phyloP scores from a whole-genome alignment of 2,329 filamentous ascomycete species.

The Arachnomyces sp. region DNA sequence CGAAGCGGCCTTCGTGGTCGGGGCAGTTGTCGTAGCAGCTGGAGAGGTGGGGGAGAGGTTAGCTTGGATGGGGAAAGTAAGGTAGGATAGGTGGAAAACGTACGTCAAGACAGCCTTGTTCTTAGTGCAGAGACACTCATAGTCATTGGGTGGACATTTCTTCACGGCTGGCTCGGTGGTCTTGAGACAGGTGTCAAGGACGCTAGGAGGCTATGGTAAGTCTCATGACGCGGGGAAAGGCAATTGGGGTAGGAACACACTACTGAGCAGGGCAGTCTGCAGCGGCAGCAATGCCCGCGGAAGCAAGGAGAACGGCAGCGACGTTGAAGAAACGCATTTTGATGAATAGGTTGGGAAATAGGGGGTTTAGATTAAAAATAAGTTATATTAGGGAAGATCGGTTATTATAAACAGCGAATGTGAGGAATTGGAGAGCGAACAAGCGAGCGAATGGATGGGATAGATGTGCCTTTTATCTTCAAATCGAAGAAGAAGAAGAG shows the following conservation, averaged over 20 bases:
- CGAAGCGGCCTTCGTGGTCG: conserved; percentile 31
- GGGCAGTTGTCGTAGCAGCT: conserved; percentile 60
- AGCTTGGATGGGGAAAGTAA: conserved; percentile 2
- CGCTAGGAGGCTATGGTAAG: conserved; percentile 27
- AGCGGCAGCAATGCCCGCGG: conserved; percentile 1
- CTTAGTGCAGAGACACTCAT: conserved; percentile 50
- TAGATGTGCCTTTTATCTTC: conserved; percentile 8
- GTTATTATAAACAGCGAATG: conserved; percentile 3
- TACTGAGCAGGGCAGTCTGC: conserved; percentile 14
- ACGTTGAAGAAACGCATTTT: conserved; percentile 11
- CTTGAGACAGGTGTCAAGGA: conserved; percentile 42
- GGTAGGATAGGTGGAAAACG: not conserved
- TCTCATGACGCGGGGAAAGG: not conserved
- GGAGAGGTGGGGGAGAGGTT: conserved; percentile 8
- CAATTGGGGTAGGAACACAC: conserved; percentile 4
- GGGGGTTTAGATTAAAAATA: not conserved
- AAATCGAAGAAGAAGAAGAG: conserved; percentile 5
- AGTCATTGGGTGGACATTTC: conserved; percentile 41
- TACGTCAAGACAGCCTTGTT: conserved; percentile 46
- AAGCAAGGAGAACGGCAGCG: conserved; percentile 4
- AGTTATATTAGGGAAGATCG: not conserved
- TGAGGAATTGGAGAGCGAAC: conserved; percentile 7
- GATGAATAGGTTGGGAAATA: conserved; percentile 1
- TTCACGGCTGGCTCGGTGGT: conserved; percentile 35
- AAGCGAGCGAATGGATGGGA: conserved; percentile 10